Evolutionary conservation across 2,329 filamentous ascomycete genomes (phyloP).

Genomic region (Monilinia aucupariae): DNA sequence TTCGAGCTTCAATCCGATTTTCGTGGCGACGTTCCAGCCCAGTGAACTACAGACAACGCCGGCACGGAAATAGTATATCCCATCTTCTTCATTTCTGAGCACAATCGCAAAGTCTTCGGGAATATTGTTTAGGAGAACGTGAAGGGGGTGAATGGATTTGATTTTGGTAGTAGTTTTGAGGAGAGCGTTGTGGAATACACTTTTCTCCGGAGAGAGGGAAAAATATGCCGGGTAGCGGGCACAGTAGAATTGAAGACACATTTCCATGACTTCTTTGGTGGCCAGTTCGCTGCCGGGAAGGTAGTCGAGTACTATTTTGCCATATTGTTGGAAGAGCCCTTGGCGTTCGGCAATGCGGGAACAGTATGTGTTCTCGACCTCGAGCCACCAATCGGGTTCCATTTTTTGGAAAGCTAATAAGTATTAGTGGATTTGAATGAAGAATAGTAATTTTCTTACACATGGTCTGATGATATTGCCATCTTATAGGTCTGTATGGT

Average conservation of each 20-base stretch:
- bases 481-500: conserved; percentile 76
- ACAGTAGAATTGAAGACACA: conserved; percentile 73
- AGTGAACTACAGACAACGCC: conserved; percentile 74
- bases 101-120: conserved; percentile 82
- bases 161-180: conserved; percentile 58
- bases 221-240: conserved; percentile 74
- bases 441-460: conserved; percentile 48
- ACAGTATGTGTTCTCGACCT: conserved; percentile 70
- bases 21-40: conserved; percentile 71
- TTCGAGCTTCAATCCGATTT: conserved; percentile 65
- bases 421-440: not conserved
- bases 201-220: conserved; percentile 48
- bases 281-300: conserved; percentile 72
- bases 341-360: conserved; percentile 63
- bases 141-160: conserved; percentile 56
- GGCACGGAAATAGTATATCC: conserved; percentile 68
- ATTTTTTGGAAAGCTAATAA: conserved; percentile 65
- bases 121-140: conserved; percentile 68
- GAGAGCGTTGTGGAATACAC: conserved; percentile 62
- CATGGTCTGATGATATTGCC: conserved; percentile 89
- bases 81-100: conserved; percentile 63
- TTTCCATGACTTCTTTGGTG: conserved; percentile 84
- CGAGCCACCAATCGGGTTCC: conserved; percentile 83
- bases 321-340: conserved; percentile 57
- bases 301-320: conserved; percentile 57